Evolutionary conservation across 148 eudicot species (phyloP), one percentile per base, ranked within the genome.

Genomic region (Pharnaceum exiguum): DNA sequence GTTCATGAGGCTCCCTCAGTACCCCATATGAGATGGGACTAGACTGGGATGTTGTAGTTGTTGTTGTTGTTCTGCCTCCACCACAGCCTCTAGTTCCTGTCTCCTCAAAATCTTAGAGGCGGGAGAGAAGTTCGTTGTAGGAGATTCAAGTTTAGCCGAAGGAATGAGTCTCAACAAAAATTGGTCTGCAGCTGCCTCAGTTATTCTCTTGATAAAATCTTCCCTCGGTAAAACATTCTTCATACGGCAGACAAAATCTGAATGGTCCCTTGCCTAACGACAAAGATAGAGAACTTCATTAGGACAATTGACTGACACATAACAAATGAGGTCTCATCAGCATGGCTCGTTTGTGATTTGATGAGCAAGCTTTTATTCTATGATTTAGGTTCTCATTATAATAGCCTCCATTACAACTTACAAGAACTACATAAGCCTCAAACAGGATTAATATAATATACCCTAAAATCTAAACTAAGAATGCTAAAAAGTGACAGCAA

Each of bases 221-320:
- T 77, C 46, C 37, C 91, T 82, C 38, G 86, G 61, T 42, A 90
- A 26, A 58, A 79, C 64, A 59, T 87, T 95, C 76, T 82, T 86
- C 85, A 90, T 75, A 31, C 89, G 81, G 54, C 91, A 90, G 27
- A 86, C 68, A 35, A 87, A 90, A 17, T 90, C 91, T 63, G 77
- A 62, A 60, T 90, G 97, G 51, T 70, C 58, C 79, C 95, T 86
- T 22, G 82, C 85, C 95, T 89, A 63, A 27, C 59, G 60, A 60
- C 16, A 32, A 68, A 51, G 44, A 29, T 29, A n/a, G n/a, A n/a
- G n/a, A n/a, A n/a, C n/a, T n/a, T 39, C 0, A 12, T 31, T 6
- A 32, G 23, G 0, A 30, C 4, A 27, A 19, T 19, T 27, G 15
- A 3, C 18, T 4, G 21, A 33, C 12, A 12, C n/a, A 35, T 16